phyloP scores from a whole-genome alignment of 495 filamentous ascomycete species.

The Neurospora terricola region DNA sequence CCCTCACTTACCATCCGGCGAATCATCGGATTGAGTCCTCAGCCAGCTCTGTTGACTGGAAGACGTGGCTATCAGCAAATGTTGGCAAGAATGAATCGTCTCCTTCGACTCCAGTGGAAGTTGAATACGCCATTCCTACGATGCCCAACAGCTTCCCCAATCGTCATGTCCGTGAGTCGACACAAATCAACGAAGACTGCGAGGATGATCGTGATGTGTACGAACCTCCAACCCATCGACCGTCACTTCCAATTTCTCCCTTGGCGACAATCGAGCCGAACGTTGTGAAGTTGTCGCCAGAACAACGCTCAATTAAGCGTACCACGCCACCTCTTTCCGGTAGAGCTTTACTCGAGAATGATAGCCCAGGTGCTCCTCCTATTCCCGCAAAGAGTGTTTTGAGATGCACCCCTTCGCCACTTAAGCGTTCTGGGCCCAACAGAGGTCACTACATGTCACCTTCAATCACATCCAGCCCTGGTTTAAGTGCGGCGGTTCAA shows the following conservation, averaged over 20 bases:
- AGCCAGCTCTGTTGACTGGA: constrained; percentile 42
- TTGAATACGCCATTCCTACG: constrained; percentile 28
- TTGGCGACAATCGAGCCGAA: constrained; percentile 16
- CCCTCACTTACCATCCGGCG: constrained; percentile 12
- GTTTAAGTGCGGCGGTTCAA: constrained; percentile 25
- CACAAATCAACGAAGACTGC: constrained; percentile 47
- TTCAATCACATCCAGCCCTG: constrained; percentile 24
- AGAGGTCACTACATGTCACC: not conserved
- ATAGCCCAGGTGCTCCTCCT: constrained; percentile 12
- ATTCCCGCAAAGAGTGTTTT: constrained; percentile 19
- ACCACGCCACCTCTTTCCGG: constrained; percentile 7
- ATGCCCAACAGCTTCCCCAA: constrained; percentile 19
- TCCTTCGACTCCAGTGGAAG: constrained; percentile 13
- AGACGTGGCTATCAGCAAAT: constrained; percentile 42
- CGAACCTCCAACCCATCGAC: constrained; percentile 11
- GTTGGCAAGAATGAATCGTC: constrained; percentile 37
- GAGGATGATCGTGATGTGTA: constrained; percentile 11
- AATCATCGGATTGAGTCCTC: constrained; percentile 29
- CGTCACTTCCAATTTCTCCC: constrained; percentile 12
- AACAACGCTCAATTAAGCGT: constrained; percentile 7
- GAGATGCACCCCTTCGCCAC: constrained; percentile 9
- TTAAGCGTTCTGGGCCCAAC: constrained; percentile 7
- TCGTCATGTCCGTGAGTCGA: constrained; percentile 49
- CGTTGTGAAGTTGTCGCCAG: constrained; percentile 11
- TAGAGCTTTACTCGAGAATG: constrained; percentile 7